Evolutionary conservation across 306 rosid species (phyloP), one percentile per base, ranked within the genome.

Genomic region (Astragalus glycyphyllos): DNA sequence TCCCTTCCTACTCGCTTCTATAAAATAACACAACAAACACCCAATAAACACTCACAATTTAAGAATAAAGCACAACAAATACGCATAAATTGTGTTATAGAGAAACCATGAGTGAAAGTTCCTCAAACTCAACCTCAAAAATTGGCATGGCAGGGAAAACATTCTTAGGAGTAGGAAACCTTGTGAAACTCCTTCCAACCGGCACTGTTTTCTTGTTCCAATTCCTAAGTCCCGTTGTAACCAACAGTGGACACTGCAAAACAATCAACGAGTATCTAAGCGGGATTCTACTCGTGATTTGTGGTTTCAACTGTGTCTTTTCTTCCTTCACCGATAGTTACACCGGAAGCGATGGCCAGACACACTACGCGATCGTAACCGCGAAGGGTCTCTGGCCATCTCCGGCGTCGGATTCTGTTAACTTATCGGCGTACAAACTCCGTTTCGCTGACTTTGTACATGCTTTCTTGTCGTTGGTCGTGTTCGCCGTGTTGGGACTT

Each of bases 281-380:
- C 11, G 26, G 64, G 14, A 40, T 54, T 8, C 76, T 93, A 32
- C 81, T 93, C 2, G 61, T 1, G 0, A 0, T 85, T 0, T 87
- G 88, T 11, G 94, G 69, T 13, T 66, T 93, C 67, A 86, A 78
- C 56, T 93, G 97, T 23, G 82, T 20, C 49, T 89, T 93, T 56
- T 57, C 97, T 32, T 77, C 88, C 75, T 93, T 93, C 81, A 88
- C 94, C 0, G 98, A 93, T 58, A 90, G 97, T 55, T 90, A 87
- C 87, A 74, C 79, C 0, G 89, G 84, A 59, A 42, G 66, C 42
- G 96, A 84, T 55, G 92, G 88, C 6, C 6, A 70, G 16, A 76
- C 63, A 2, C 92, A 86, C 71, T 90, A 84, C 12, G 92, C 81
- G 32, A 1, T 93, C 20, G 90, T 69, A 3, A 93, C 97, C 1